Evolutionary conservation across 1,284 basidiomycete species (phyloP), one percentile per base, ranked within the genome.

Genomic region (Ganoderma lucidum): DNA sequence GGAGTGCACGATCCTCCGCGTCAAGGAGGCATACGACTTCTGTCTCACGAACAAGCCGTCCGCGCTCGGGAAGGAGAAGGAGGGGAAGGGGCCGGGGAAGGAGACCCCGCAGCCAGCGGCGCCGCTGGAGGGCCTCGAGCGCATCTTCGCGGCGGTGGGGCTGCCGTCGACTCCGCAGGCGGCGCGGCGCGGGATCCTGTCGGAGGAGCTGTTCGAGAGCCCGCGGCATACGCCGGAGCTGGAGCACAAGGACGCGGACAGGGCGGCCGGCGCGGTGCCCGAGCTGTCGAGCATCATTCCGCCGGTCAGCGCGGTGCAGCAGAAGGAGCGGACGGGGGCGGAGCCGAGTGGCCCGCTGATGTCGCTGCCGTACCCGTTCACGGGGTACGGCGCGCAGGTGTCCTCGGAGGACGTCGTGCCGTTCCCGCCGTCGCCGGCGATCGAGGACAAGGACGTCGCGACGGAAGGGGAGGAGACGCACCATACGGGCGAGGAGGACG

Each of bases 1-100:
- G 63, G 88, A 91, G 64, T 84, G 86, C 70, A 92, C 93, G 0
- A 84, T 89, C n/a, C 78, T 86, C 70, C 86, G 94, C 55, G 84
- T 96, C 48, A 89, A 90, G 75, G 92, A 93, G 68, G 91, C 92
- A 1, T 95, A 89, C 76, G 92, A 95, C 71, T 90, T 95, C 72
- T 96, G 94, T 77, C 82, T 93, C 48, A 88, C 87, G 17, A 81
- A 84, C 53, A 84, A 82, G 68, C 81, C 76, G 8, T 77, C 78
- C 63, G 77, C 69, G 58, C 73, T 74, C 58, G 81, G 79, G 75
- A 81, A 81, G 74, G 81, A 79, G 75, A 81, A 81, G 74, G 81
- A 79, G 32, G 79, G 79, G 75, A 82, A 81, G 73, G 81, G 35
- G 35, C 3, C 6, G 35, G 35, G 79, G 30, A 78, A 28, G 55